A percentile compares a stretch with the other conserved stretches of the same genome.
Evolutionary conservation across 2,329 filamentous ascomycete species (phyloP).

Genomic region (Beauveria pseudobassiana): DNA sequence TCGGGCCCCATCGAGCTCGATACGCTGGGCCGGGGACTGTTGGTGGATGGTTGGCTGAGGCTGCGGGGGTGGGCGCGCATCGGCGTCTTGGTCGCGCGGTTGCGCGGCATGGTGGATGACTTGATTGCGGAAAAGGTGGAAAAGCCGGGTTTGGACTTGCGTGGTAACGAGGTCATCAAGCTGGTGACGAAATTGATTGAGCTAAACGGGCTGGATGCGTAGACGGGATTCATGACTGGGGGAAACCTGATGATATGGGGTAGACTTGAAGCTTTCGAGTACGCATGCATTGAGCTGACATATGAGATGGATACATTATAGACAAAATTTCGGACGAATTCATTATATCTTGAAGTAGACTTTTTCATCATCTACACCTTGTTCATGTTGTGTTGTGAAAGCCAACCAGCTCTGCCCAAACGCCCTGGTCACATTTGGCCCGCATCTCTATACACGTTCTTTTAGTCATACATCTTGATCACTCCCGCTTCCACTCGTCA

Average conservation of each 20-base stretch:
- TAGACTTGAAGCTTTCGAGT: too few species aligned
- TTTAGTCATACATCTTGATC: constrained; percentile 12
- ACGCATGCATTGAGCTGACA: too few species aligned
- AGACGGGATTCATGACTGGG: neutral
- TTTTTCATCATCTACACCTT: too few species aligned
- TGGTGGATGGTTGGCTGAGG: constrained; percentile 85
- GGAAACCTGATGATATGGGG: neutral
- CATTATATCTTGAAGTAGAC: too few species aligned
- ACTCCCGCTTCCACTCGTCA: constrained; percentile 63
- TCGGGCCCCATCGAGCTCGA: constrained; percentile 79
- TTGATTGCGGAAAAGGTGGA: constrained; percentile 76
- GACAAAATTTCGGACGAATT: too few species aligned
- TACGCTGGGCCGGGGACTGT: constrained; percentile 74
- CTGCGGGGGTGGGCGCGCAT: constrained; percentile 91
- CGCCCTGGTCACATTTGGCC: too few species aligned
- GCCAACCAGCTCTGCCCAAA: too few species aligned
- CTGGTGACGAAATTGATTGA: constrained; percentile 77
- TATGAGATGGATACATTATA: too few species aligned
- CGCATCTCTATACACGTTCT: too few species aligned
- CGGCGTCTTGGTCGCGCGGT: constrained; percentile 75
- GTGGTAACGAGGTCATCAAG: constrained; percentile 61
- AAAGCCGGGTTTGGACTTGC: constrained; percentile 55
- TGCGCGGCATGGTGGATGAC: constrained; percentile 81
- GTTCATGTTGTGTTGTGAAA: too few species aligned
- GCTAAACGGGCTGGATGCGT: constrained; percentile 76